A percentile compares a stretch with the other conserved stretches of the same genome.
These are phyloP conservation scores for Fusarium verrucosum DNA, from an alignment of 2,329 filamentous ascomycete genomes.

Conservation along the genomic window DNA sequence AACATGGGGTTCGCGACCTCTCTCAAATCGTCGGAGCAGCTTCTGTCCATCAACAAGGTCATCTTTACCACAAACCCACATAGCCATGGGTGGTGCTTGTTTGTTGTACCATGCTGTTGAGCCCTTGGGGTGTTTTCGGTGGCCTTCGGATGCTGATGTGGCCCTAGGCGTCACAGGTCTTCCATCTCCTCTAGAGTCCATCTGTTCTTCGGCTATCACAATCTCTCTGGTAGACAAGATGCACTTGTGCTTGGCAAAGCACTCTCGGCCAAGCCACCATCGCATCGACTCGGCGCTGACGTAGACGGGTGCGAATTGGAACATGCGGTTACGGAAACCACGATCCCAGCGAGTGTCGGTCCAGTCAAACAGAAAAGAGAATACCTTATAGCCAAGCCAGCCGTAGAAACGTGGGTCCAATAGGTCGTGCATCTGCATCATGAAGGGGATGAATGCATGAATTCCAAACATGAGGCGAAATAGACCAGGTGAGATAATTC, in stretches of 20 bases:
- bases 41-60: constrained; percentile 83
- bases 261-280: constrained; percentile 92
- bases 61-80: constrained; percentile 89
- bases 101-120: constrained; percentile 83
- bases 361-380: constrained; percentile 91
- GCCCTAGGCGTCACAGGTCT: constrained; percentile 35
- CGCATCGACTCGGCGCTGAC: constrained; percentile 90
- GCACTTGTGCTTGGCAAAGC: constrained; percentile 82
- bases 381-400: constrained; percentile 85
- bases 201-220: constrained; percentile 67
- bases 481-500: constrained; percentile 75
- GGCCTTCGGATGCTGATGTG: constrained; percentile 45
- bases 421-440: constrained; percentile 82
- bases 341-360: constrained; percentile 85
- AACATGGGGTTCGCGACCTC: constrained; percentile 82
- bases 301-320: constrained; percentile 91
- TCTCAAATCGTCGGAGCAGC: constrained; percentile 77
- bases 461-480: constrained; percentile 90
- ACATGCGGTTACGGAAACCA: constrained; percentile 80
- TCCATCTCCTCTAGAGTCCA: constrained; percentile 58
- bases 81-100: constrained; percentile 80
- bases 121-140: constrained; percentile 55
- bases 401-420: constrained; percentile 77
- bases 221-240: constrained; percentile 83
- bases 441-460: constrained; percentile 90